Evolutionary conservation across 192 early-diverging fungal genomes (phyloP).

Genomic region (Coemansia erecta): DNA sequence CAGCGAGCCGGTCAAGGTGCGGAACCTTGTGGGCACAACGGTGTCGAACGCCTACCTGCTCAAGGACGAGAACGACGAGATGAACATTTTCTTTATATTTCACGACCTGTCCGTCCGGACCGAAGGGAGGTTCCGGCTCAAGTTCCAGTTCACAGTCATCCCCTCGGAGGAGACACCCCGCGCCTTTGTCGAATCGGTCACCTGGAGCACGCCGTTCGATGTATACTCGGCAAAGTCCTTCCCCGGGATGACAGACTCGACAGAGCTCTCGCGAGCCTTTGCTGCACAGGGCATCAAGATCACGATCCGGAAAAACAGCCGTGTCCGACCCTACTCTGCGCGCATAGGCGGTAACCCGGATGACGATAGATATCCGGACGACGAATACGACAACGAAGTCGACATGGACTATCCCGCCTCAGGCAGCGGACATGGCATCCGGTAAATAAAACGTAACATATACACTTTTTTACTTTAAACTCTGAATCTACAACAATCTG

Average conservation of each 20-base stretch:
- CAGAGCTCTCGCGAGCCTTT: conserved; percentile 69
- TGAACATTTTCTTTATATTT: conserved; percentile 77
- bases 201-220: conserved; percentile 57
- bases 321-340: conserved; percentile 31
- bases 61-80: conserved; percentile 61
- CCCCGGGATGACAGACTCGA: conserved; percentile 82
- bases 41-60: conserved; percentile 67
- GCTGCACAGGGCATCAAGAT: conserved; percentile 78
- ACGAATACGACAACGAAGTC: conserved; percentile 28
- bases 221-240: conserved; percentile 77
- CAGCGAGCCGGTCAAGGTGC: conserved; percentile 52
- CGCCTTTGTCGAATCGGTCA: conserved; percentile 42
- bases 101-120: conserved; percentile 75
- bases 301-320: conserved; percentile 63
- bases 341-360: conserved; percentile 29
- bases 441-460: neutral
- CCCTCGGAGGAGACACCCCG: conserved; percentile 56
- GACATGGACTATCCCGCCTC: conserved; percentile 14
- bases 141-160: conserved; percentile 66
- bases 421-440: conserved; percentile 6
- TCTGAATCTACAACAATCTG: too few species aligned
- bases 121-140: conserved; percentile 69
- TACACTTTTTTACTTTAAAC: conserved; percentile 4
- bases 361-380: conserved; percentile 26
- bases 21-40: conserved; percentile 70